These are phyloP conservation scores for Euphorbia tirucalli DNA, from an alignment of 345 rosid species.

Conservation along the genomic window DNA sequence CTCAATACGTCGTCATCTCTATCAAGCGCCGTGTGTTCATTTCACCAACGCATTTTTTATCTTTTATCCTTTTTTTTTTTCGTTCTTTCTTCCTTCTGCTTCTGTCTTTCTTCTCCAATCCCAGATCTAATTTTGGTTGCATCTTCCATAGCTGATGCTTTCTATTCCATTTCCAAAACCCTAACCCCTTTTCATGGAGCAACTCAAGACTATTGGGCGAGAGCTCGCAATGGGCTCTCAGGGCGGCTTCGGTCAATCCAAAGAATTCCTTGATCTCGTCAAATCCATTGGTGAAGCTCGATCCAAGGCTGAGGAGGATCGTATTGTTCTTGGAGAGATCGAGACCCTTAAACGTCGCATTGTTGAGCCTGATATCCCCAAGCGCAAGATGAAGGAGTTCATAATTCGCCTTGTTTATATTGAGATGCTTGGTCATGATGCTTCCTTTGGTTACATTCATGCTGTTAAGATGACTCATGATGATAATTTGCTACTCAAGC, in stretches of 20 bases:
- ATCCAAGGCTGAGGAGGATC: conserved; percentile 98
- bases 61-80: not conserved
- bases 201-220: conserved; percentile 90
- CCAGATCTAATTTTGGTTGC: not conserved
- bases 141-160: not conserved
- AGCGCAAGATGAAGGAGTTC: conserved; percentile 93
- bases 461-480: conserved; percentile 99
- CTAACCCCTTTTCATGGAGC: conserved; percentile 56
- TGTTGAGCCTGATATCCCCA: conserved; percentile 83
- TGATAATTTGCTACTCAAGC: conserved; percentile 68
- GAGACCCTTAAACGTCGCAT: conserved; percentile 84
- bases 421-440: conserved; percentile 98
- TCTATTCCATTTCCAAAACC: not conserved
- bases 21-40: not conserved
- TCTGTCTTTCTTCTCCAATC: not conserved
- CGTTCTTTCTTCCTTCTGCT: not conserved
- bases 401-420: conserved; percentile 80
- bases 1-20: not conserved
- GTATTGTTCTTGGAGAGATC: conserved; percentile 89
- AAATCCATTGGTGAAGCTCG: conserved; percentile 98
- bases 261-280: conserved; percentile 92
- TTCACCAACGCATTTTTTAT: not conserved
- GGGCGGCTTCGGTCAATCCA: conserved; percentile 93
- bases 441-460: conserved; percentile 96
- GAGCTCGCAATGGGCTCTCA: conserved; percentile 99